phyloP scores from a whole-genome alignment of 768 basidiomycete genomes.

The Amanita rubescens region DNA sequence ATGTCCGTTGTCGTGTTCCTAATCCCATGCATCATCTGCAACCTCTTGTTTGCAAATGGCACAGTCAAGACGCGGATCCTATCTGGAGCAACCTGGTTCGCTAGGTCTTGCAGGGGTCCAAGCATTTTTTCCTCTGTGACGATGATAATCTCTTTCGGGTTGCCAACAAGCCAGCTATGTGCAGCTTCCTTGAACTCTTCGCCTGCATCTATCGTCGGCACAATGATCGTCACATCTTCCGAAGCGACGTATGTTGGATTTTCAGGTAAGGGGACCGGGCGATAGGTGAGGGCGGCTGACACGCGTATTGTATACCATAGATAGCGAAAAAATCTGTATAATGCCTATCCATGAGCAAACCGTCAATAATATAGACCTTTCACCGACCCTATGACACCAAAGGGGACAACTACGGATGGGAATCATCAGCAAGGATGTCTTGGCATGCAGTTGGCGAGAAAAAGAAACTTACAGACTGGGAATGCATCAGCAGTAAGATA shows the following conservation, averaged over 20 bases:
- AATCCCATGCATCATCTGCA: constrained; percentile 93
- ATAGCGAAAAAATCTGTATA: constrained; percentile 80
- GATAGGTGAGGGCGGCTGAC: constrained; percentile 69
- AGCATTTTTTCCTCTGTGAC: constrained; percentile 86
- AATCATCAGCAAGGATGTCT: constrained; percentile 7
- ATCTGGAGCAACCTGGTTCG: constrained; percentile 77
- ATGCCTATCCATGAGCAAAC: constrained; percentile 11
- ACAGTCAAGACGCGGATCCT: constrained; percentile 84
- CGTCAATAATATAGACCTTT: not conserved
- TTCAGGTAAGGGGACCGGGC: constrained; percentile 84
- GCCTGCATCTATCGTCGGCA: constrained; percentile 93
- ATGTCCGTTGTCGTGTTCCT: constrained; percentile 87
- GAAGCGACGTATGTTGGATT: constrained; percentile 85
- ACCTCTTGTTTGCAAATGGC: constrained; percentile 88
- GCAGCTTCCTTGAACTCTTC: constrained; percentile 95
- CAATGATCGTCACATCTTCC: constrained; percentile 95
- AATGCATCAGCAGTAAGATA: constrained; percentile 90
- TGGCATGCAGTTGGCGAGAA: constrained; percentile 7
- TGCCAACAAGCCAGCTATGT: constrained; percentile 85
- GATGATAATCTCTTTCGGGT: constrained; percentile 74
- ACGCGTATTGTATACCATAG: constrained; percentile 89
- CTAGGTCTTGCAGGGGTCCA: constrained; percentile 82
- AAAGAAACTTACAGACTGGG: constrained; percentile 67
- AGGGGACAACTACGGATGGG: constrained; percentile 63
- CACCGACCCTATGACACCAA: constrained; percentile 76